These are phyloP conservation scores for Trebouxiophyceae sp. DNA, from an alignment of 163 green algal genomes.

Conservation along the genomic window DNA sequence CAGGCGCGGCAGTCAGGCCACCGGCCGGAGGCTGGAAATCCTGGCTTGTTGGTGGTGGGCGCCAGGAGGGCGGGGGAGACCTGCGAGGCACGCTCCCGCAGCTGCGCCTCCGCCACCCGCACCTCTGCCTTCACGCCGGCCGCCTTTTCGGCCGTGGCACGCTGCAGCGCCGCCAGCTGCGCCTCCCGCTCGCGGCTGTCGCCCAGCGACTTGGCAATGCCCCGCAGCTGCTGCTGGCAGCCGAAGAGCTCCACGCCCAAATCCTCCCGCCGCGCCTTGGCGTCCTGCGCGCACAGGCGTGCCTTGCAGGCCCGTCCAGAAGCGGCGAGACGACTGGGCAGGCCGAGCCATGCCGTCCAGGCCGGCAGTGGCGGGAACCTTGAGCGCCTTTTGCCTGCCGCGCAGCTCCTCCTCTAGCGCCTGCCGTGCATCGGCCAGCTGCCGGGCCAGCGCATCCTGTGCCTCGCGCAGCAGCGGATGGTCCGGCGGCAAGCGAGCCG, in stretches of 20 bases:
- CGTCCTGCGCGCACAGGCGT: constrained; percentile 46
- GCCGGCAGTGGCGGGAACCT: neutral
- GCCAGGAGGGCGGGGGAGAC: neutral
- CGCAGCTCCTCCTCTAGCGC: neutral
- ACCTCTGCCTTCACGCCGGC: neutral
- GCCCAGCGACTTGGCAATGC: neutral
- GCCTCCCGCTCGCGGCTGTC: neutral
- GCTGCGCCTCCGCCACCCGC: neutral
- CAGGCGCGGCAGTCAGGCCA: too few species aligned
- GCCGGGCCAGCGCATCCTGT: neutral
- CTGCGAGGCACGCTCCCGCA: neutral
- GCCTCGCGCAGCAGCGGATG: neutral
- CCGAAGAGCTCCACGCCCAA: constrained; percentile 87
- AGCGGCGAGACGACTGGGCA: neutral
- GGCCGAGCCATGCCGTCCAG: neutral
- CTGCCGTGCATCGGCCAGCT: neutral
- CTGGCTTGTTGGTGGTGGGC: too few species aligned
- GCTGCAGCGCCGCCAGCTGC: neutral
- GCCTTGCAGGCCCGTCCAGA: neutral
- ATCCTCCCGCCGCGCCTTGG: constrained; percentile 61
- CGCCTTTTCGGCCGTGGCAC: neutral
- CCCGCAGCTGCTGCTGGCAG: constrained; percentile 74
- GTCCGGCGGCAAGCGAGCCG: neutral
- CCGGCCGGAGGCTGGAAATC: too few species aligned
- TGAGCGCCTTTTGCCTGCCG: neutral